Base-by-base conservation (phyloP, 345 rosid genomes). In the Lumnitzera littorea region DNA sequence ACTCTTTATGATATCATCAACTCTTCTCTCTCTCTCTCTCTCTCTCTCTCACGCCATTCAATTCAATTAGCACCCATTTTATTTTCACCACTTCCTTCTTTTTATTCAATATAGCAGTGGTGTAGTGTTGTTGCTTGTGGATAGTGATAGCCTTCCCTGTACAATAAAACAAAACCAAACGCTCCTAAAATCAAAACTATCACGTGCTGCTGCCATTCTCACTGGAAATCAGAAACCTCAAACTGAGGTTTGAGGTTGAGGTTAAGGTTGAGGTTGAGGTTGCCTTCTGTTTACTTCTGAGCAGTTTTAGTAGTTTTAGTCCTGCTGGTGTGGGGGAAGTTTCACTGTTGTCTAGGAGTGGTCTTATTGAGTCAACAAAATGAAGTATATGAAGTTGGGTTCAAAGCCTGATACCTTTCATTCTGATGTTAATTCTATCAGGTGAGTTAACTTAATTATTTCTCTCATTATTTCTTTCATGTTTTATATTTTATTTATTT, bases 311-410 rank as follows among this genome's bases (percentile, higher is more conserved):
- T 16, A 41, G 14, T n/a, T n/a, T 48, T 48, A 48, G 57, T 61
- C 58, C 8, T 59, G 61, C 58, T 56, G 52, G 14, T 16, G 20
- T 20, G 20, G 20, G 20, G 20, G 13, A 53, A 63, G 46, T 29
- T 50, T 60, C n/a, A 48, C 43, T 29, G 15, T 20, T 13, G 1
- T 12, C 51, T n/a, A 31, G 8, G 36, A 63, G 20, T 20, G 20
- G 20, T 62, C 56, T 16, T 60, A 55, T 59, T 61, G 65, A 53
- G 23, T 67, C 66, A 62, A 49, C 14, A n/a, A 73, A 55, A 91
- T 91, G 98, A 91, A 88, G 96, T 84, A 81, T 68, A 88, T 91
- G 98, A 91, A 91, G 84, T 67, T 91, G 71, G 98, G 98, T 36
- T 86, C 87, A 53, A 91, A 88, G 82, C 96, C 96, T 76, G 98